Evolutionary conservation across 768 basidiomycete species (phyloP).

Genomic region (Nidularia sp.): DNA sequence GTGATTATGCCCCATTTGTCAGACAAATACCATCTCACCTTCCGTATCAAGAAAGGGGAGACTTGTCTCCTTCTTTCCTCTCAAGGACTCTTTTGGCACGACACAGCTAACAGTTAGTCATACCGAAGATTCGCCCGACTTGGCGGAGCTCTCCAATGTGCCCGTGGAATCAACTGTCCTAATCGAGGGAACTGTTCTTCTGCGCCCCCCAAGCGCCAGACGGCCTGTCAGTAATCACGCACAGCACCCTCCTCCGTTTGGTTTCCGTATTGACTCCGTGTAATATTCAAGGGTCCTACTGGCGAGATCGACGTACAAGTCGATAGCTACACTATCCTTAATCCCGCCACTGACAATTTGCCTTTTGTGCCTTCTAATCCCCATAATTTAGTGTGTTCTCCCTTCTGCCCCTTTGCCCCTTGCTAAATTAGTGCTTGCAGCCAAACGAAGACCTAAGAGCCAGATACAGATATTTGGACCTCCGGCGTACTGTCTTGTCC

Average conservation of each 20-base stretch:
- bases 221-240: conserved; percentile 46
- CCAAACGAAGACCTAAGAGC: conserved; percentile 84
- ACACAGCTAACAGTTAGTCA: conserved; percentile 75
- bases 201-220: conserved; percentile 58
- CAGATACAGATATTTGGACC: conserved; percentile 85
- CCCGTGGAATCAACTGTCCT: conserved; percentile 79
- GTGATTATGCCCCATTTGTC: conserved; percentile 46
- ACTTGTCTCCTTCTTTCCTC: conserved; percentile 77
- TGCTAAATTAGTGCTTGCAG: conserved; percentile 29
- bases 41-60: conserved; percentile 59
- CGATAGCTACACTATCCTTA: conserved; percentile 66
- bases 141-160: conserved; percentile 49
- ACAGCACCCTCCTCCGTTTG: conserved; percentile 10
- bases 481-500: conserved; percentile 70
- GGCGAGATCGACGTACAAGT: conserved; percentile 84
- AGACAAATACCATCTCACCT: conserved; percentile 25
- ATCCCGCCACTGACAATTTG: conserved; percentile 64
- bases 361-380: conserved; percentile 86
- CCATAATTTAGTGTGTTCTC: conserved; percentile 62
- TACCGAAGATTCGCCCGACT: conserved; percentile 22
- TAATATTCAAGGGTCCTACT: conserved; percentile 43
- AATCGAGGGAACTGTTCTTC: conserved; percentile 67
- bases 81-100: conserved; percentile 74
- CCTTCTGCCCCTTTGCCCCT: conserved; percentile 8
- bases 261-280: conserved; percentile 10